A percentile compares a stretch with the other conserved stretches of the same genome.
phyloP scores from a whole-genome alignment of 257 asterid species.

The Leonotis leonurus region DNA sequence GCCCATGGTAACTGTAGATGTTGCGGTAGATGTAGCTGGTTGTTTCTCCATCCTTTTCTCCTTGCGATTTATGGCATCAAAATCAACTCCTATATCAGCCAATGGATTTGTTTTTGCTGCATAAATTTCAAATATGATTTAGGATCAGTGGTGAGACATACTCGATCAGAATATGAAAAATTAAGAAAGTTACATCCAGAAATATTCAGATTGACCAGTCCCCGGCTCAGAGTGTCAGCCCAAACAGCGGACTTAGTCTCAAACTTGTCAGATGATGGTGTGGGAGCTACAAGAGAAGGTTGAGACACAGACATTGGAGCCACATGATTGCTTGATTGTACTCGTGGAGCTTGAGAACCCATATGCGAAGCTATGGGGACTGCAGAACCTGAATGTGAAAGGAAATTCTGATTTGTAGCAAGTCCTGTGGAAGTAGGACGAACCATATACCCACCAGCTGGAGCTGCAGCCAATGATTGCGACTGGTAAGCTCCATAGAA shows the following conservation, averaged over 20 bases:
- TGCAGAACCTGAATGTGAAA: slow-evolving; percentile 33
- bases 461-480: slow-evolving; percentile 32
- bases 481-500: slow-evolving; percentile 43
- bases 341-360: slow-evolving; percentile 36
- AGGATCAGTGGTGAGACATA: not conserved
- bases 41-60: slow-evolving; percentile 97
- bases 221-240: slow-evolving; percentile 96
- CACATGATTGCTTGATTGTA: slow-evolving; percentile 26
- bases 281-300: slow-evolving; percentile 43
- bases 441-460: slow-evolving; percentile 31
- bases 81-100: slow-evolving; percentile 91
- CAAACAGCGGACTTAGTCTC: slow-evolving; percentile 96
- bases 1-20: slow-evolving; percentile 81
- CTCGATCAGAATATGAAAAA: not conserved
- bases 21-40: slow-evolving; percentile 47
- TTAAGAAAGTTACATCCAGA: slow-evolving; percentile 77
- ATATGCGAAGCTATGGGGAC: slow-evolving; percentile 36
- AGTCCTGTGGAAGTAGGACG: slow-evolving; percentile 45
- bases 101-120: slow-evolving; percentile 91
- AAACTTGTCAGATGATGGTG: slow-evolving; percentile 63
- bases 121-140: slow-evolving; percentile 11
- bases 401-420: slow-evolving; percentile 34
- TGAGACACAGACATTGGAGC: slow-evolving; percentile 26
- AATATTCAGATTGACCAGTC: slow-evolving; percentile 82
- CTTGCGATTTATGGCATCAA: slow-evolving; percentile 88